Evolutionary conservation across 768 basidiomycete genomes (phyloP).

Genomic region (Tricholoma matsutake): DNA sequence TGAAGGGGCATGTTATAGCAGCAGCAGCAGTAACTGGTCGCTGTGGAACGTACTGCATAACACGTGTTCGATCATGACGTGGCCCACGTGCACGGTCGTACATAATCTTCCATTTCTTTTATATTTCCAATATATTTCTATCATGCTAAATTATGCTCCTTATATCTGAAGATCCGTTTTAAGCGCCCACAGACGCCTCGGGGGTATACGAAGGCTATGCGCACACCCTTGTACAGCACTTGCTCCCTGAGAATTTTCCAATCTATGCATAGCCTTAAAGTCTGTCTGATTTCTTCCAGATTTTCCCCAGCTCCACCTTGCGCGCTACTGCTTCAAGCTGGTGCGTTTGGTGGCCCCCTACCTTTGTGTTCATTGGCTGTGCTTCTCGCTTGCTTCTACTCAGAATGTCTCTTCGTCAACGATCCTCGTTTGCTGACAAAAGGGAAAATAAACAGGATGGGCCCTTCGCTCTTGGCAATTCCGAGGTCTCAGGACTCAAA

Average conservation of each 20-base stretch:
- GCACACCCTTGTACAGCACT: background rate
- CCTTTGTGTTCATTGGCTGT: background rate
- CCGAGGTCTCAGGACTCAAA: background rate
- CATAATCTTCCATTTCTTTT: too few species aligned
- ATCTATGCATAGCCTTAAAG: background rate
- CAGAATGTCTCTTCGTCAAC: background rate
- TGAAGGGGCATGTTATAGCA: constrained; percentile 44
- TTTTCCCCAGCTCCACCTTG: background rate
- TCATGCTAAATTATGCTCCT: too few species aligned
- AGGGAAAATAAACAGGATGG: background rate
- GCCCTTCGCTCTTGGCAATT: background rate
- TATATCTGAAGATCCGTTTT: background rate
- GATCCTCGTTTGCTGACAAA: background rate
- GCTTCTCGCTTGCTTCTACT: background rate
- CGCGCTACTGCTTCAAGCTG: background rate
- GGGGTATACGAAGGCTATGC: background rate
- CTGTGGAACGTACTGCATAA: background rate
- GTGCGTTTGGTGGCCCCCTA: background rate
- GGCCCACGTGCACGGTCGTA: too few species aligned
- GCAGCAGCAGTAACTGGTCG: too few species aligned
- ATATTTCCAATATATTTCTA: too few species aligned
- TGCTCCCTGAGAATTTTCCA: background rate
- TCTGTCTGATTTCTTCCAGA: background rate
- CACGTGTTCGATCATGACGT: background rate
- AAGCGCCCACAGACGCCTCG: too few species aligned